Evolutionary conservation across 768 basidiomycete genomes (phyloP).

Genomic region (Russula griseocarnosa): DNA sequence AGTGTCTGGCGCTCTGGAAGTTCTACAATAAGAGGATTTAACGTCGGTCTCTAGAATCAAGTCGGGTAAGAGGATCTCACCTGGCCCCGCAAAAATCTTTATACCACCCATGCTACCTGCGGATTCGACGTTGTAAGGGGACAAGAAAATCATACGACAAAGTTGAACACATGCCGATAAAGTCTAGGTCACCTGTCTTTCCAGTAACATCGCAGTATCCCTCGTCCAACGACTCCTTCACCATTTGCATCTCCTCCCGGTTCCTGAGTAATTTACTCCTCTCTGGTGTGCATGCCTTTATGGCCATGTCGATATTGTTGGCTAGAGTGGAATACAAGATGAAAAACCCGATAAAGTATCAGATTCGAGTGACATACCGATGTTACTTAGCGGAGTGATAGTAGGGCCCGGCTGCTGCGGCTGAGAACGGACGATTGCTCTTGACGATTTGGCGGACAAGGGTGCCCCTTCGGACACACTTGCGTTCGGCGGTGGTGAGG

Average conservation of each 20-base stretch:
- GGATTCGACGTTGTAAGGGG: background rate
- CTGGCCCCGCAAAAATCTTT: constrained; percentile 12
- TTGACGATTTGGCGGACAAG: constrained; percentile 13
- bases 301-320: constrained; percentile 43
- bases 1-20: constrained; percentile 49
- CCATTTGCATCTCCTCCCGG: constrained; percentile 60
- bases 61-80: constrained; percentile 6
- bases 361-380: constrained; percentile 34
- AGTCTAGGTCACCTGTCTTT: constrained; percentile 52
- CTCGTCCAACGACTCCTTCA: constrained; percentile 73
- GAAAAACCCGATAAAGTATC: background rate
- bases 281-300: constrained; percentile 73
- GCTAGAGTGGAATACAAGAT: constrained; percentile 17
- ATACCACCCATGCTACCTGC: constrained; percentile 15
- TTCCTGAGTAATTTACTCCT: constrained; percentile 57
- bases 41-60: background rate
- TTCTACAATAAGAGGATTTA: constrained; percentile 41
- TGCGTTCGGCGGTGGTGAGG: constrained; percentile 2
- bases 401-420: constrained; percentile 25
- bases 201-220: constrained; percentile 81
- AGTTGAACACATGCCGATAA: constrained; percentile 47
- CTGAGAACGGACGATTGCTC: constrained; percentile 17
- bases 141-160: background rate
- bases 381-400: constrained; percentile 43
- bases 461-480: background rate